Base-by-base conservation (phyloP, 441 rosid genomes). In the Populus trichocarpa region DNA sequence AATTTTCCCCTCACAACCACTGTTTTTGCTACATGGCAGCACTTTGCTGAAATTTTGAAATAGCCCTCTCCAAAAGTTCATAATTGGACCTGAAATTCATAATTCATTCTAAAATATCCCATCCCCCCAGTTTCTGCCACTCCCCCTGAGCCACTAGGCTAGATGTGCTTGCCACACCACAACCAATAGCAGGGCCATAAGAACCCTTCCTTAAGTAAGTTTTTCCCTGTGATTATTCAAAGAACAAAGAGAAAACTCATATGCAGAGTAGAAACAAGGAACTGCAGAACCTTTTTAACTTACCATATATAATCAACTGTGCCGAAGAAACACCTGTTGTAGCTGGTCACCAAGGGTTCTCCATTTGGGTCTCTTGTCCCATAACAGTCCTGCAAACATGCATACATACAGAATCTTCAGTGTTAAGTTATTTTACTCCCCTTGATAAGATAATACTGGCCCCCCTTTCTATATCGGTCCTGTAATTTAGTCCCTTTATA, bases 261-360 rank as follows among this genome's bases (percentile, higher is more conserved):
- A 69, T 32, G 20, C 36, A 33, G 71, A 13, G 69, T 30, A 69
- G 71, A 18, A 33, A 18, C 10, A 13, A 26, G 67, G 64, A 68
- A 65, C 42, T 26, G 57, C n/a, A 53, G 30, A 28, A 73, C 20
- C 28, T 20, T 69, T 65, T 9, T 25, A 53, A 65, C 84, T 80
- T 84, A 91, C 99, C 97, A 96, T 84, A 94, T 94, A 83, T 94
- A 96, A 83, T 94, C 98, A 82, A 94, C 99, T 35, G 99, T 91
- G 81, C 99, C 98, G 86, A 88, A 79, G 89, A 96, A 96, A 79
- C 94, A 84, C 87, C 97, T 89, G 80, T 91, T 88, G 78, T 94
- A 96, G 86, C 98, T 94, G 57, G 98, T 96, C 73, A 88, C 98
- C 70, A 87, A 71, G 23, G 98, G 98, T 86, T 94, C 99, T 74